A percentile compares a stretch with the other conserved stretches of the same genome.
phyloP scores from a whole-genome alignment of 108 stramenopile species.

The Cyclotella distinguenda region DNA sequence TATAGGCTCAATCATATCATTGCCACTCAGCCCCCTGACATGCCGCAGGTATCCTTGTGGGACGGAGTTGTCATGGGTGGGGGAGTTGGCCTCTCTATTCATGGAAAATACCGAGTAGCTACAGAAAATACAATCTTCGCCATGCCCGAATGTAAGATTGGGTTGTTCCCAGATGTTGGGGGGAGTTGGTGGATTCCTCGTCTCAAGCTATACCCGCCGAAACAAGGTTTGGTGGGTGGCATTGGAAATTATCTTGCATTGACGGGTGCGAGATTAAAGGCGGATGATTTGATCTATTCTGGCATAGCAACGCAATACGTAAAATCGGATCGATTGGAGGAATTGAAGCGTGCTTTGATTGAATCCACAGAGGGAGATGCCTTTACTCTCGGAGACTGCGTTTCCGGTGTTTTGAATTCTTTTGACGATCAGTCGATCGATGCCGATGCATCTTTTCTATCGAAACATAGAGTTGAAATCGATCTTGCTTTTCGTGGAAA shows the following conservation, averaged over 20 bases:
- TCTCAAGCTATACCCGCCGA: constrained; percentile 44
- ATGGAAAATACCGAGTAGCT: constrained; percentile 91
- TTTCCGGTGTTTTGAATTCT: constrained; percentile 47
- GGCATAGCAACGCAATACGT: constrained; percentile 96
- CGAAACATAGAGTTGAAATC: constrained; percentile 50
- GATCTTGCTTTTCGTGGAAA: constrained; percentile 55
- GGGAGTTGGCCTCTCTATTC: constrained; percentile 93
- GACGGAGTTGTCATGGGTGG: constrained; percentile 99
- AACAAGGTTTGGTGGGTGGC: constrained; percentile 43
- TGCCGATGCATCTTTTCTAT: constrained; percentile 47
- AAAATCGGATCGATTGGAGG: constrained; percentile 60
- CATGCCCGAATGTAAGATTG: constrained; percentile 98
- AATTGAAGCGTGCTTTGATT: constrained; percentile 56
- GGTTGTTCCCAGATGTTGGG: constrained; percentile 98
- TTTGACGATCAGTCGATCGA: constrained; percentile 55
- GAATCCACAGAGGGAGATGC: constrained; percentile 43
- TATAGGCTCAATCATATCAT: constrained; percentile 83
- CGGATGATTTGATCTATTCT: constrained; percentile 81
- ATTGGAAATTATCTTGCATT: constrained; percentile 90
- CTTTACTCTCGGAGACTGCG: constrained; percentile 37
- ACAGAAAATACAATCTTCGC: constrained; percentile 93
- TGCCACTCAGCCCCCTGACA: constrained; percentile 50
- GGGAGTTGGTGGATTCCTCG: constrained; percentile 88
- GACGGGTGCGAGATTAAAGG: constrained; percentile 84
- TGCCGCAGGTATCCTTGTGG: constrained; percentile 89